Evolutionary conservation across 169 alveolate genomes (phyloP).

Genomic region (Plasmodium gaboni): DNA sequence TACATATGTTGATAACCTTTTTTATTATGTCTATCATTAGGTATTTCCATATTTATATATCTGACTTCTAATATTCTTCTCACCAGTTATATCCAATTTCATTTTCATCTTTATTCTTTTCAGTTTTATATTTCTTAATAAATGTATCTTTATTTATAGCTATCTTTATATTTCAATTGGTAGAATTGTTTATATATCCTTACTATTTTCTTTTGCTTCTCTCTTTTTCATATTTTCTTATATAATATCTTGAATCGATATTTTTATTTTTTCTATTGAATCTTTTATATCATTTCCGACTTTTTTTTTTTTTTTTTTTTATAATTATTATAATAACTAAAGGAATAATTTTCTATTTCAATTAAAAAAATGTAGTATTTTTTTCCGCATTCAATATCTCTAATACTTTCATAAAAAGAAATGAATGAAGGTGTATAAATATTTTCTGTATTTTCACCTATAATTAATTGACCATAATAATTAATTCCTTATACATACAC

Average conservation of each 20-base stretch:
- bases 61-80: background rate
- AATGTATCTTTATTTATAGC: too few relatives aligned
- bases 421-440: slow-evolving; percentile 50
- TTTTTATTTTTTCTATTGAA: background rate
- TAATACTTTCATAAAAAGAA: slow-evolving; percentile 59
- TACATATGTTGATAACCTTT: slow-evolving; percentile 1
- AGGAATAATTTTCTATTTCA: slow-evolving; percentile 10
- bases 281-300: background rate
- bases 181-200: background rate
- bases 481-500: slow-evolving; percentile 96
- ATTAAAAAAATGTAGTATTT: slow-evolving; percentile 69
- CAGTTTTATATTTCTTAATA: background rate
- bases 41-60: background rate
- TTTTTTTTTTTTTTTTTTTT: slow-evolving; percentile 4
- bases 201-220: background rate
- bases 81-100: background rate
- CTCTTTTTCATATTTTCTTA: background rate
- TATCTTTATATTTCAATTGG: too few relatives aligned
- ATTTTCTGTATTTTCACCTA: slow-evolving; percentile 63
- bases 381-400: slow-evolving; percentile 70
- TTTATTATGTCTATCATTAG: background rate
- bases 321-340: background rate
- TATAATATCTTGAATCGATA: background rate
- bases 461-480: slow-evolving; percentile 94
- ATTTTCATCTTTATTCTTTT: background rate